These are phyloP conservation scores for Trifolium pratense DNA, from an alignment of 306 rosid genomes.

Conservation along the genomic window DNA sequence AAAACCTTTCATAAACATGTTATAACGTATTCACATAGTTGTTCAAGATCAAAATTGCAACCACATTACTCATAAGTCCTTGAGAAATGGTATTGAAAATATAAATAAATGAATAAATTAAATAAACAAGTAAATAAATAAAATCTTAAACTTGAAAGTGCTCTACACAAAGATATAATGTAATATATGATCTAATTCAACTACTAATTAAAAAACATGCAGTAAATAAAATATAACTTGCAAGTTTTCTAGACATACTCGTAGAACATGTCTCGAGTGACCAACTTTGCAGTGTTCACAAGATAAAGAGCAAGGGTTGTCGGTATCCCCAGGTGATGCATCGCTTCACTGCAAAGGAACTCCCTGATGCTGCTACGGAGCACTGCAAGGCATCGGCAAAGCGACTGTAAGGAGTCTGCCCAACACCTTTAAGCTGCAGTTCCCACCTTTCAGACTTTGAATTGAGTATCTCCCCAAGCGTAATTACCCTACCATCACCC, in stretches of 20 bases:
- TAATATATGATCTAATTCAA: too few relatives aligned
- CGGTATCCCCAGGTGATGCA: conserved; percentile 93
- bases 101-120: too few relatives aligned
- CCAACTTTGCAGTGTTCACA: conserved; percentile 85
- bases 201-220: too few relatives aligned
- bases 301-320: conserved; percentile 93
- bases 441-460: conserved; percentile 91
- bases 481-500: conserved; percentile 99
- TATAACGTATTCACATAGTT: too few relatives aligned
- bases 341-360: conserved; percentile 98
- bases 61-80: too few relatives aligned
- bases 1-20: too few relatives aligned
- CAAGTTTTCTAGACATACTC: conserved; percentile 60
- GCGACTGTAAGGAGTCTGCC: conserved; percentile 96
- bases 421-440: conserved; percentile 94
- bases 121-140: too few relatives aligned
- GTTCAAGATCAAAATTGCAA: too few relatives aligned
- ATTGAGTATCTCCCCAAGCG: conserved; percentile 88
- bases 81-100: too few relatives aligned
- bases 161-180: too few relatives aligned
- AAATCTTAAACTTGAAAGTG: too few relatives aligned
- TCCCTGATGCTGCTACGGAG: conserved; percentile 97
- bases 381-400: conserved; percentile 95
- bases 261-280: conserved; percentile 90
- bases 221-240: too few relatives aligned